Base-by-base conservation (phyloP, 2,329 filamentous ascomycete species). In the Pyrenophora graminea region DNA sequence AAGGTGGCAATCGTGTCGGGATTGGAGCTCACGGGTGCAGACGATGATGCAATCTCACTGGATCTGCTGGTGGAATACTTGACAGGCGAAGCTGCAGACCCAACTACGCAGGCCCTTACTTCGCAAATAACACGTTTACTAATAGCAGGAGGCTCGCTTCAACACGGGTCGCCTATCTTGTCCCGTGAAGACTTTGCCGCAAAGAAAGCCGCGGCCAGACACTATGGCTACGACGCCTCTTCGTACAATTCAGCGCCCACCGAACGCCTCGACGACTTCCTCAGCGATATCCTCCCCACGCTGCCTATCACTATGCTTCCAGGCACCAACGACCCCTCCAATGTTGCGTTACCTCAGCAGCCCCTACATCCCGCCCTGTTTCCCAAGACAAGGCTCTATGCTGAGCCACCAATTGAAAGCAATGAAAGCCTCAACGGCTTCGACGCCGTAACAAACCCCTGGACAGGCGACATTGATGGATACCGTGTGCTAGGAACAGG, bases 351-450 rank as follows among this genome's bases (percentile, higher is more conserved):
- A 23, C 94, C 94, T 0, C 94, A 99, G 68, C 94, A 97, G 72
- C 88, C 90, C 1, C 89, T 99, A 42, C 94, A 99, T 73, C 80
- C 89, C 4, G 93, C 94, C 53, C 91, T 99, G 84, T 94, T 99
- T 63, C 89, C 91, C 0, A 80, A 82, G 7, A 80, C 90, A 15
- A 82, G 91, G 56, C 77, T 82, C 6, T 99, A 90, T 68, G 82
- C 81, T 30, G 75, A 80, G 9, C 74, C 76, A 12, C 80, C 80
- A 0, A 68, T 72, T 3, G 62, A 70, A 54, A 65, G 69, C 23
- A 64, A 66, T 37, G 59, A 66, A 37, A 66, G 59, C 41, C 76
- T 83, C 0, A 85, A 88, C 17, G 96, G 91, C 87, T 85, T 99
- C 45, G 90, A 97, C 71, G 82, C 83, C 5, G 89, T 92, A 39